phyloP scores from a whole-genome alignment of 176 grass and related monocot species.

The Olyra latifolia region DNA sequence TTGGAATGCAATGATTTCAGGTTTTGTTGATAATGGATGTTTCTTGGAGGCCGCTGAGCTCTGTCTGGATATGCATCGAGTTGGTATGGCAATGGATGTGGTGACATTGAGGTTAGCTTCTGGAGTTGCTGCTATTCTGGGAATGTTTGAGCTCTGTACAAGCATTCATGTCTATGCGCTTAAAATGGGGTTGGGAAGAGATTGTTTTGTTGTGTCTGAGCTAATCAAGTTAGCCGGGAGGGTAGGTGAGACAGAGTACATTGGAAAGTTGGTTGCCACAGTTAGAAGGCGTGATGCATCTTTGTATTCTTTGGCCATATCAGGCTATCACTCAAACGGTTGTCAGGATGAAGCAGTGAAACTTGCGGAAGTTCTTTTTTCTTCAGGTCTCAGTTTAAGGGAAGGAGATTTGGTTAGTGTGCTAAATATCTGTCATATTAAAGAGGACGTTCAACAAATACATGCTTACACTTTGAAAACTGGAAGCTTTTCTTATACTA shows the following conservation, averaged over 20 bases:
- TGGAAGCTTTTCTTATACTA: constrained; percentile 54
- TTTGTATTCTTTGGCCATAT: constrained; percentile 75
- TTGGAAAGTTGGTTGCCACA: constrained; percentile 57
- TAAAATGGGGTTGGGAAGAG: constrained; percentile 64
- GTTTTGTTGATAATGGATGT: constrained; percentile 55
- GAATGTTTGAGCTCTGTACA: constrained; percentile 58
- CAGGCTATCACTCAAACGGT: constrained; percentile 62
- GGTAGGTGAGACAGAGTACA: constrained; percentile 64
- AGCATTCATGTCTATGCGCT: constrained; percentile 79
- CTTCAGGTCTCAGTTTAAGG: constrained; percentile 51
- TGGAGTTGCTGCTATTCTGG: constrained; percentile 48
- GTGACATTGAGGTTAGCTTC: constrained; percentile 75
- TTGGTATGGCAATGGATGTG: constrained; percentile 75
- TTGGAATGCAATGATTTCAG: constrained; percentile 92
- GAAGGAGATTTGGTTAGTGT: constrained; percentile 79
- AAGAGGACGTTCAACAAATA: constrained; percentile 69
- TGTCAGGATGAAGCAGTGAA: constrained; percentile 60
- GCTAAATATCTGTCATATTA: constrained; percentile 57
- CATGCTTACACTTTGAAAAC: constrained; percentile 72
- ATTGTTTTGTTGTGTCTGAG: constrained; percentile 76
- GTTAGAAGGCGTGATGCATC: constrained; percentile 59
- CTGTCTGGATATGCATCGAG: constrained; percentile 60
- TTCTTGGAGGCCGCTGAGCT: constrained; percentile 56
- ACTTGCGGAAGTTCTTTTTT: constrained; percentile 65
- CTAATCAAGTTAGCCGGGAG: constrained; percentile 65